These are phyloP conservation scores for Aspergillus brasiliensis DNA, from an alignment of 2,329 filamentous ascomycete species.

Conservation along the genomic window DNA sequence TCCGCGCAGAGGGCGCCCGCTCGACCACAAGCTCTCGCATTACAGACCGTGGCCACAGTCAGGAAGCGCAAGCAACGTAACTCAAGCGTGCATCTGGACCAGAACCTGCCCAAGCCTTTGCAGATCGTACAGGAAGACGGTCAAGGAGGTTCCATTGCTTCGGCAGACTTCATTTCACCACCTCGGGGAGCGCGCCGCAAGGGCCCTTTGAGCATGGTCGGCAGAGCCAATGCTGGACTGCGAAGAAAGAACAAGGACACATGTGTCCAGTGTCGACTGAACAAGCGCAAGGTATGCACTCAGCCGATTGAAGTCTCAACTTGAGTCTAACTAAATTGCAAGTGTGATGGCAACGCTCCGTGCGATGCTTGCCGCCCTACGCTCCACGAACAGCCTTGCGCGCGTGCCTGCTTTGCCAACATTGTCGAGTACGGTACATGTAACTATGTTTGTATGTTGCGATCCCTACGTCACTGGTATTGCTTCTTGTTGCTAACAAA, in stretches of 20 bases:
- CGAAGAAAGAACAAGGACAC: slow-evolving; percentile 49
- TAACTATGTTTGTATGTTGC: slow-evolving; percentile 48
- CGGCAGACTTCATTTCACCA: slow-evolving; percentile 45
- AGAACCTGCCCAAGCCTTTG: slow-evolving; percentile 34
- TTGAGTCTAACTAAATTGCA: background rate
- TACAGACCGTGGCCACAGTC: slow-evolving; percentile 35
- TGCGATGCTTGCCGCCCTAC: slow-evolving; percentile 47
- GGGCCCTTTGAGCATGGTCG: slow-evolving; percentile 43
- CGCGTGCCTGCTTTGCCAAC: slow-evolving; percentile 47
- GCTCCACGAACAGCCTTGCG: slow-evolving; percentile 47
- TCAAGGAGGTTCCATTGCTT: slow-evolving; percentile 44
- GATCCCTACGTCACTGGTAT: background rate
- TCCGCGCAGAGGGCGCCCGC: slow-evolving; percentile 26
- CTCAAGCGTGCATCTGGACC: slow-evolving; percentile 30
- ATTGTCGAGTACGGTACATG: slow-evolving; percentile 49
- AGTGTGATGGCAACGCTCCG: slow-evolving; percentile 47
- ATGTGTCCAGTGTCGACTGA: slow-evolving; percentile 47
- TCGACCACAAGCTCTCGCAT: slow-evolving; percentile 33
- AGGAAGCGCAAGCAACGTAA: slow-evolving; percentile 41
- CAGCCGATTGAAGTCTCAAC: background rate
- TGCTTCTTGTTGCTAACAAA: slow-evolving; percentile 22
- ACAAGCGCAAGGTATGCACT: slow-evolving; percentile 45
- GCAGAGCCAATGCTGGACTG: slow-evolving; percentile 44
- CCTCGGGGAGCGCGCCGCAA: slow-evolving; percentile 47
- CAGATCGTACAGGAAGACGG: slow-evolving; percentile 50